phyloP scores from a whole-genome alignment of 2,329 filamentous ascomycete genomes.

The Ophiobolus disseminans region DNA sequence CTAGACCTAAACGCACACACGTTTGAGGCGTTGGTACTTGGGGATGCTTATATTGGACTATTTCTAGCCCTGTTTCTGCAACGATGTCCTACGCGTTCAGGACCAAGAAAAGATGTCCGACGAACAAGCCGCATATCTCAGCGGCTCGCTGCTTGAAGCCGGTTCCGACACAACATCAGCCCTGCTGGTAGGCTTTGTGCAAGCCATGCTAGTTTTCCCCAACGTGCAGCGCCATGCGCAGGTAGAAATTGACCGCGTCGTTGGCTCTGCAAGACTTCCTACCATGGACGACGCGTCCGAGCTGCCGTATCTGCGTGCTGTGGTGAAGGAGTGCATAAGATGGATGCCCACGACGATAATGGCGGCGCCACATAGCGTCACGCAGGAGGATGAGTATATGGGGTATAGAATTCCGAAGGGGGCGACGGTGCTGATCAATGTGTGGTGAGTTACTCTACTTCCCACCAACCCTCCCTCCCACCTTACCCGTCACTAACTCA shows the following conservation, averaged over 20 bases:
- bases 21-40: no score
- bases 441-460: neutral
- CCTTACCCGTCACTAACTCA: no score
- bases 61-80: neutral
- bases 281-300: neutral
- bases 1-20: no score
- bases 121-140: neutral
- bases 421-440: neutral
- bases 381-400: neutral
- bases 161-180: neutral
- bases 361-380: neutral
- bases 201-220: neutral
- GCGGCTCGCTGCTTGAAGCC: neutral
- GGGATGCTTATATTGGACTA: neutral
- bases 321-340: neutral
- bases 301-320: neutral
- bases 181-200: neutral
- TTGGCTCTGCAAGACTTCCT: neutral
- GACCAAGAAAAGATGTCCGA: neutral
- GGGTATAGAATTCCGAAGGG: neutral
- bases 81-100: neutral
- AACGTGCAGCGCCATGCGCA: neutral
- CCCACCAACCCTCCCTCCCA: no score
- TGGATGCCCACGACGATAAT: neutral
- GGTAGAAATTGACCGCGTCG: neutral